Conservation (phyloP, 148 eudicot genomes). For the Rhododendron williamsianum region DNA sequence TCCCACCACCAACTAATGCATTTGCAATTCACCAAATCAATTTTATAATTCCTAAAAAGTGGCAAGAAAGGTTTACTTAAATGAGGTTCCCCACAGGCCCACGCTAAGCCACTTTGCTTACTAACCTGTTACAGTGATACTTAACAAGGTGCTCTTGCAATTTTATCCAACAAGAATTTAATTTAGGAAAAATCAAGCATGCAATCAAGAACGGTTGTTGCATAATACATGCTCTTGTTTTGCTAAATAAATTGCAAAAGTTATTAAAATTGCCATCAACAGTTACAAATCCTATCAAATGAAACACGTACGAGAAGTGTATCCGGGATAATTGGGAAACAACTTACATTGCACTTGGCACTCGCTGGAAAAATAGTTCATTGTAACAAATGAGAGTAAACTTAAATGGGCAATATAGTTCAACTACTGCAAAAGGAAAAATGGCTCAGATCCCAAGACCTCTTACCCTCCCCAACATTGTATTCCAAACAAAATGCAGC, state of each 20-base stretch:
- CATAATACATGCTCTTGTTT: background rate
- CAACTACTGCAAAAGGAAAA: background rate
- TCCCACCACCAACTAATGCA: background rate
- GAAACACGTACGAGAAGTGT: background rate
- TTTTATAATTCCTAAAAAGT: background rate
- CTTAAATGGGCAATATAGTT: background rate
- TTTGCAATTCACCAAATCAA: background rate
- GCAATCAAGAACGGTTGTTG: background rate
- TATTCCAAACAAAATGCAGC: background rate
- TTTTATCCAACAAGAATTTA: constrained; percentile 2
- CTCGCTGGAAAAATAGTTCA: background rate
- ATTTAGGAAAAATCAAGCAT: background rate
- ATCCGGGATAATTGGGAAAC: background rate
- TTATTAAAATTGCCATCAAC: background rate
- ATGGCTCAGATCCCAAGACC: background rate
- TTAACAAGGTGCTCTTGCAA: background rate
- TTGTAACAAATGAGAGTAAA: background rate
- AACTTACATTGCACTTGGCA: background rate
- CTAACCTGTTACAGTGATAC: background rate
- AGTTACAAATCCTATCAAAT: background rate
- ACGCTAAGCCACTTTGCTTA: background rate
- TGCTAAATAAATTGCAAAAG: background rate
- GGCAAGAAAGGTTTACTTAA: background rate
- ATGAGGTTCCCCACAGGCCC: background rate
- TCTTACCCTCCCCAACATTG: background rate